These are phyloP conservation scores for Tetraselmis chui DNA, from an alignment of 139 green algal genomes.

Conservation along the genomic window DNA sequence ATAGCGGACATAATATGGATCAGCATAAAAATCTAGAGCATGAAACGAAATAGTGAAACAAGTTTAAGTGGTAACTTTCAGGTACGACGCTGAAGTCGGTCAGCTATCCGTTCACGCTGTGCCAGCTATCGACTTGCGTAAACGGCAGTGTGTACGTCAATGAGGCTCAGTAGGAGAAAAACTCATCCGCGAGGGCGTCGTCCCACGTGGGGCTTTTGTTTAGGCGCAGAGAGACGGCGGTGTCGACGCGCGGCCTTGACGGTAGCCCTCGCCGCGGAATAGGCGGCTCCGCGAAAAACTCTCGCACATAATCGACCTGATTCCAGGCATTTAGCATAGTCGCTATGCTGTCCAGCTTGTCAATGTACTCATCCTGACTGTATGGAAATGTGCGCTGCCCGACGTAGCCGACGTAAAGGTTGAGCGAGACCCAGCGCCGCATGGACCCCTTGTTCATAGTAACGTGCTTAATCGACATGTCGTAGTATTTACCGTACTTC, in stretches of 20 bases:
- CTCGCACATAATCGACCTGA: slow-evolving; percentile 11
- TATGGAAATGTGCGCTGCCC: slow-evolving; percentile 13
- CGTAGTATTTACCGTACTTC: slow-evolving; percentile 17
- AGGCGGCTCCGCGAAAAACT: slow-evolving; percentile 14
- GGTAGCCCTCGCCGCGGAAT: slow-evolving; percentile 16
- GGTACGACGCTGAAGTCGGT: no score
- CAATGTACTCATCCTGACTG: slow-evolving; percentile 13
- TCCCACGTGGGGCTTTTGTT: slow-evolving; percentile 15
- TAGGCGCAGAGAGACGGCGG: slow-evolving; percentile 16
- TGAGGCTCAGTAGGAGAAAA: slow-evolving; percentile 8
- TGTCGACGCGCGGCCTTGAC: slow-evolving; percentile 16
- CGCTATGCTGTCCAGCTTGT: slow-evolving; percentile 17
- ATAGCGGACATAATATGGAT: no score
- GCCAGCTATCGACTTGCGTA: no score
- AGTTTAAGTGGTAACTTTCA: no score
- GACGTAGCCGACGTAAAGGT: slow-evolving; percentile 21
- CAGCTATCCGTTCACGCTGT: no score
- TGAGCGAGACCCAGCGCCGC: slow-evolving; percentile 14
- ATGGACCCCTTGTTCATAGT: slow-evolving; percentile 6
- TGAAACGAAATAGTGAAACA: no score
- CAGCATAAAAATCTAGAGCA: no score
- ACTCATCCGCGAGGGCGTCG: neutral
- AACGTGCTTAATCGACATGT: slow-evolving; percentile 24
- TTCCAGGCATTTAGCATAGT: slow-evolving; percentile 13
- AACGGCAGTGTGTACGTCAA: no score